Base-by-base conservation (phyloP, 371 early-diverging fungal genomes). In the Mortierella sp. region DNA sequence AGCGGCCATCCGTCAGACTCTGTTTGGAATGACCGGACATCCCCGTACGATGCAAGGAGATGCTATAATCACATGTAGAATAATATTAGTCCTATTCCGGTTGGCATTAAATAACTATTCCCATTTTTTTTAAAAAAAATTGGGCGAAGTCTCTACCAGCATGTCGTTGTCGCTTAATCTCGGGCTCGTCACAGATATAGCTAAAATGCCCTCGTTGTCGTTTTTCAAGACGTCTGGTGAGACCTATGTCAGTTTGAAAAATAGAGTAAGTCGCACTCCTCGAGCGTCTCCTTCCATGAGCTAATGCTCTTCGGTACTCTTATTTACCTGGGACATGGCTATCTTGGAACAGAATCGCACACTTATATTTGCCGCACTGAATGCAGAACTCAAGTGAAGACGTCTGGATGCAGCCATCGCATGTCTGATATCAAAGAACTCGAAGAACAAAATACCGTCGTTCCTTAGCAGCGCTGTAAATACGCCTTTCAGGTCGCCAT, bases 381-480 rank as follows among this genome's bases (percentile, higher is more conserved):
- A 72, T 3, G 58, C 43, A 1, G 60, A 24, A 32, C 40, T 68
- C 19, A 40, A 55, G 4, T 62, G n/a, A 8, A 75, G 67, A 6
- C 19, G 55, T 52, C 55, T 62, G 0, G 69, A 47, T 6, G 72
- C 81, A 5, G 43, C 32, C 62, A 81, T 72, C 10, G 81, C 72
- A 40, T 81, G 71, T 6, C 81, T 60, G 36, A 81, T 75, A 53
- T 81, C 81, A 50, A 72, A 81, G 60, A 72, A 75, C 63, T 81
- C 81, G 32, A 81, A 43, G 32, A 72, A 72, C 10, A 81, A 33
- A 9, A 69, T 28, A 4, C 75, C 70, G 32, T 72, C 60, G 43
- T 72, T 69, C 4, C 55, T 41, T 24, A 81, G 41, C 47, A 47
- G 75, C 13, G 64, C 38, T 3, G 81, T 69, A 55, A 72, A 81